Conservation (phyloP, 2,329 filamentous ascomycete genomes). For the Penicillium sp. region DNA sequence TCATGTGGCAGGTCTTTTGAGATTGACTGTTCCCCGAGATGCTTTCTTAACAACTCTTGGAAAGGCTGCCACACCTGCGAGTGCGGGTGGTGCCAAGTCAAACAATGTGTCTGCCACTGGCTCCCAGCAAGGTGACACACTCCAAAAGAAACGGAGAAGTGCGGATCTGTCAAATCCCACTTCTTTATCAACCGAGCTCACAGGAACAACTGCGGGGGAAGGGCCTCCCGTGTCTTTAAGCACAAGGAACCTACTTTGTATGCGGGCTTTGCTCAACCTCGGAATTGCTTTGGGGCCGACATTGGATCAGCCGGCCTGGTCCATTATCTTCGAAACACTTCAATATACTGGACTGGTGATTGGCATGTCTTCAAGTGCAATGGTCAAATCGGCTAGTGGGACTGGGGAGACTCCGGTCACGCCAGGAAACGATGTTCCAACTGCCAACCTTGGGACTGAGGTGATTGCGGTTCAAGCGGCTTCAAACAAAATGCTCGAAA, state of each 20-base stretch:
- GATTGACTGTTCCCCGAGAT: constrained; percentile 81
- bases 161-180: constrained; percentile 25
- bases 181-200: constrained; percentile 26
- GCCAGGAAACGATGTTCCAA: constrained; percentile 44
- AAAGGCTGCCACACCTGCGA: constrained; percentile 87
- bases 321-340: constrained; percentile 84
- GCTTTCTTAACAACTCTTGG: constrained; percentile 91
- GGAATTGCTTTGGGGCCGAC: constrained; percentile 93
- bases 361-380: constrained; percentile 38
- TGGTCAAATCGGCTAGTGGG: constrained; percentile 28
- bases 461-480: constrained; percentile 86
- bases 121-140: constrained; percentile 19
- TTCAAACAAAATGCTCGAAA: constrained; percentile 81
- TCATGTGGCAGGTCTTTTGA: constrained; percentile 85
- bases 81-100: constrained; percentile 42
- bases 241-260: constrained; percentile 83
- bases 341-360: constrained; percentile 91
- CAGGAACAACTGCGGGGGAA: constrained; percentile 35
- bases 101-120: constrained; percentile 15
- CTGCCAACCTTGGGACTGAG: constrained; percentile 70
- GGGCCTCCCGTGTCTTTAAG: constrained; percentile 60
- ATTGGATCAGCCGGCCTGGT: constrained; percentile 73
- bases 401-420: constrained; percentile 25
- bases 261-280: constrained; percentile 88
- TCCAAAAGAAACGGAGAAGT: constrained; percentile 31